Evolutionary conservation across 2,329 filamentous ascomycete genomes (phyloP), one percentile per base, ranked within the genome.

Genomic region (Didymella sp.): DNA sequence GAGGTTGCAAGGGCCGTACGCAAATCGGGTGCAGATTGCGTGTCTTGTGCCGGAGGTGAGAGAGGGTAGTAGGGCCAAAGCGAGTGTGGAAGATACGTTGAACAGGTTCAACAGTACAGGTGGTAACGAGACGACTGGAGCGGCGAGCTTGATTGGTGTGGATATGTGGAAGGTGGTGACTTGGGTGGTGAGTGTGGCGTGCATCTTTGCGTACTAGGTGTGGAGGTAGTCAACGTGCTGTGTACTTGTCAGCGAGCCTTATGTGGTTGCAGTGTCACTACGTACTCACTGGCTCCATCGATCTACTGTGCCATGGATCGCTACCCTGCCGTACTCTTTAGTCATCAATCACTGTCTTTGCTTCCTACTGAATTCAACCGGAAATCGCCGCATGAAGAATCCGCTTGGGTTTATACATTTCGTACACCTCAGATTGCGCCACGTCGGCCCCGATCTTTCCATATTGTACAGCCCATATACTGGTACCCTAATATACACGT

Each of bases 21-120:
- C 30, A 37, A 13, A 12, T 13, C 31, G 24, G 21, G 51, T 54
- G 37, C 43, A 54, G 15, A 48, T 54, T 37, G 22, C n/a, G 37
- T 54, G 51, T 37, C 37, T 54, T 12, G 28, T 42, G 22, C 51
- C 51, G 27, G 37, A 35, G 8, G 44, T 47, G n/a, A 17, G 21
- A 1, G 44, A 54, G 17, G 43, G 43, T 4, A 48, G 44, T 12
- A 33, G 28, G 13, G 35, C 25, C 21, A 54, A 41, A 28, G 43
- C 33, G 12, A 43, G 44, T 30, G 51, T 48, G 15, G 25, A 48
- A 28, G 25, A 24, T 42, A 35, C 45, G 28, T 25, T 54, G 37
- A 21, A 12, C 6, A 41, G 35, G 13, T 49, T 42, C 12, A 44
- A 43, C 12, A 49, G 28, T 21, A 49, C 35, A 4, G 33, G 38